Evolutionary conservation across 1,284 basidiomycete genomes (phyloP), one percentile per base, ranked within the genome.

Genomic region (Abortiporus biennis): DNA sequence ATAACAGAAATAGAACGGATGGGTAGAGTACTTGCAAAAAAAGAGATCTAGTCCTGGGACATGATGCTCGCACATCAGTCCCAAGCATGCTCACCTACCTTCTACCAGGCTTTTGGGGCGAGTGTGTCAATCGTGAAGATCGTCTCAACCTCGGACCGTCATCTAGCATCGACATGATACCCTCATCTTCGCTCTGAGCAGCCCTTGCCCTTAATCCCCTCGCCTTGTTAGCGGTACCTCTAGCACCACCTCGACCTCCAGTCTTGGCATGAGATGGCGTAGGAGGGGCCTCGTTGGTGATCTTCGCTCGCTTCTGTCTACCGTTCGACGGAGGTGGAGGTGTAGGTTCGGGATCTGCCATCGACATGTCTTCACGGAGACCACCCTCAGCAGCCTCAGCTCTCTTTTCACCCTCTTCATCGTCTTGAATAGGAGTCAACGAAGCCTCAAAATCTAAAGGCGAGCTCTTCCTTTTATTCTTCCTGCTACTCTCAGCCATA

Each of bases 401-500:
- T 31, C 19, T 44, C 16, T 36, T 41, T 30, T 6, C 22, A 4
- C 31, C 39, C 38, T 44, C 30, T 19, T 46, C 25, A 20, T 48
- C 52, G 40, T 56, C 54, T 15, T 34, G 40, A 48, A 54, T 54
- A n/a, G 52, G 49, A 32, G 52, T 50, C 36, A 56, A 40, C 8
- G 52, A 51, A 15, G 31, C 44, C 16, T 55, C 52, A 31, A 51
- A 54, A 23, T 51, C 50, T n/a, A 48, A 43, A 16, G 43, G 37
- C 12, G 1, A 34, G 19, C 11, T 29, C 35, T 42, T 36, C 13
- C 31, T 25, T 23, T 38, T 41, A 23, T 29, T 34, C 17, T 21
- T 25, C 3, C 35, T 34, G 22, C 35, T 46, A 17, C 32, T 24
- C 19, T 44, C 43, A n/a, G 44, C 46, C 17, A 40, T 37, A 8